phyloP scores from a whole-genome alignment of 225 moss, liverwort and hornwort genomes.

The Rhytidiadelphus loreus region DNA sequence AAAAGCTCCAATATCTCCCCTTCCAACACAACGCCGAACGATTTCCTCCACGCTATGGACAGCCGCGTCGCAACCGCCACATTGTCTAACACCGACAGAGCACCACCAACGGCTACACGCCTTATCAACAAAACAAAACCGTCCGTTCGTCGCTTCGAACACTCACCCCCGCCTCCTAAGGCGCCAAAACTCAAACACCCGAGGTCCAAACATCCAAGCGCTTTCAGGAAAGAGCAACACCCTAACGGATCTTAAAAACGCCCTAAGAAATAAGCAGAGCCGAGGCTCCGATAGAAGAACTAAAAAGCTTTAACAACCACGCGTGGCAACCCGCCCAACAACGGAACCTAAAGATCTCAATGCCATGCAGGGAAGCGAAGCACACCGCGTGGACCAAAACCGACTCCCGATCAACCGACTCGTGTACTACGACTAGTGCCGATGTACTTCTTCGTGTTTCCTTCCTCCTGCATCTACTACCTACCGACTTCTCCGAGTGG shows the following conservation, averaged over 20 bases:
- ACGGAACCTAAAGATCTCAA: not conserved
- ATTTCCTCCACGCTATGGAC: not conserved
- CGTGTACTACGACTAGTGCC: not conserved
- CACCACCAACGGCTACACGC: not conserved
- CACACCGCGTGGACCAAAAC: not conserved
- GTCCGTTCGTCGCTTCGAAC: not conserved
- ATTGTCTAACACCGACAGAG: conserved; percentile 11
- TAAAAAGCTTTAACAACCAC: not conserved
- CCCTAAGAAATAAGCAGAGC: not conserved
- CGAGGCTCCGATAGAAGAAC: not conserved
- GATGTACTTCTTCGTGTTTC: not conserved
- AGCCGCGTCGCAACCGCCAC: not conserved
- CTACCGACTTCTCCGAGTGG: conserved; percentile 8
- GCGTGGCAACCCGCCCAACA: not conserved
- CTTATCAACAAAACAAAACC: not conserved
- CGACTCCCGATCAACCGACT: not conserved
- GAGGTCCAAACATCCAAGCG: not conserved
- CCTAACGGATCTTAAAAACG: not conserved
- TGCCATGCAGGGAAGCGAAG: not conserved
- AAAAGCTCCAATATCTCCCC: not conserved
- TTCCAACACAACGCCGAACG: not conserved
- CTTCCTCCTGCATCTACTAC: not conserved
- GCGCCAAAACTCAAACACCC: not conserved
- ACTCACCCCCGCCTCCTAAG: not conserved
- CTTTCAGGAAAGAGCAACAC: not conserved